These are phyloP conservation scores for Diatrype stigma DNA, from an alignment of 2,329 filamentous ascomycete species.

Conservation along the genomic window DNA sequence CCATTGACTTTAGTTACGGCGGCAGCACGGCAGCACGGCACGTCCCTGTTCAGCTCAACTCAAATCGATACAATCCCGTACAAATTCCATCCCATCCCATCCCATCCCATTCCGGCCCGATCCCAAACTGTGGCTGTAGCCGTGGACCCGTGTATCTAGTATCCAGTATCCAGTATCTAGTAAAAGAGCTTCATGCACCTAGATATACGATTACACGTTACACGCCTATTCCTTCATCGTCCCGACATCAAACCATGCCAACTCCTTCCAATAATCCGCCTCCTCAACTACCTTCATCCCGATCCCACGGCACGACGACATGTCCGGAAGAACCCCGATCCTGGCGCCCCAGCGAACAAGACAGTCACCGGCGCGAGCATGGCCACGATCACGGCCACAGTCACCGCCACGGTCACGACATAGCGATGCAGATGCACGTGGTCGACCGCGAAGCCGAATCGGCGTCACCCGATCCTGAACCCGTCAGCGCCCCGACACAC, in stretches of 20 bases:
- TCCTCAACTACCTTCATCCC: conserved; percentile 21
- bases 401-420: not conserved
- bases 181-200: not conserved
- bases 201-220: no score
- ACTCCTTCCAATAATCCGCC: conserved; percentile 26
- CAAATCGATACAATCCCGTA: no score
- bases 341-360: conserved; percentile 18
- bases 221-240: no score
- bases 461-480: conserved; percentile 18
- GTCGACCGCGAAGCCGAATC: conserved; percentile 13
- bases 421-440: conserved; percentile 17
- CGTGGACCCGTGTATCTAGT: not conserved
- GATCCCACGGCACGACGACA: conserved; percentile 25
- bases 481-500: conserved; percentile 15
- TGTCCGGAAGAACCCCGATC: conserved; percentile 27
- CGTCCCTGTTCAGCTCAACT: no score
- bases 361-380: not conserved
- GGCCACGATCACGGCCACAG: not conserved
- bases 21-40: no score
- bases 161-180: not conserved
- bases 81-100: not conserved
- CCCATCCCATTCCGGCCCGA: not conserved
- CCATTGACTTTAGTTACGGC: no score
- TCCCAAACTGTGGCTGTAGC: not conserved
- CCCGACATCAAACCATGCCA: conserved; percentile 21